Evolutionary conservation across 176 grass and related monocot genomes (phyloP), one percentile per base, ranked within the genome.

Genomic region (Triticum turgidum): DNA sequence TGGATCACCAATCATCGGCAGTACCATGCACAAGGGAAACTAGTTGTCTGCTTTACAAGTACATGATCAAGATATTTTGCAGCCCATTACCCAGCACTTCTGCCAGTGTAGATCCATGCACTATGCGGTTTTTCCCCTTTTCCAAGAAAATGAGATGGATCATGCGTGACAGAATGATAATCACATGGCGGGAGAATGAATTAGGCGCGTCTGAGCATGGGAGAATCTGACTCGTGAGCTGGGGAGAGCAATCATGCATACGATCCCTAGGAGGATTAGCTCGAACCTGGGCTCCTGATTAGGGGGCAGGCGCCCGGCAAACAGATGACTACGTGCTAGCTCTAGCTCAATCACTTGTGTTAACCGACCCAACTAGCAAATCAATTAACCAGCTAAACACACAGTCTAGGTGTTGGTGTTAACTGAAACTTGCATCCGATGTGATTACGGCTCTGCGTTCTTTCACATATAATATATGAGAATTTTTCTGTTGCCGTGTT

Each of bases 291-390:
- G 47, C 11, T 65, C 63, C 79, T 77, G 41, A 7, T 72, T 83
- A 56, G 88, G 88, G 82, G 30, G 82, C 44, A 89, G 33, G 33
- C 35, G 1, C 29, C 65, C 81, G 54, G 74, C 81, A 79, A 84
- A 54, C 7, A 64, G 15, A 21, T 47, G 39, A 1, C 11, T 63
- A 27, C 14, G 21, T 84, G 41, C 56, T 24, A 21, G 29, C 29
- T 66, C 25, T 32, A 66, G 29, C 30, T 67, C 27, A 33, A 67
- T 74, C 22, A 7, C 22, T 22, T 29, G n/a, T 8, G 22, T 9
- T 17, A 49, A 29, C 15, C 0, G 25, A 49, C 22, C n/a, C 22
- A 47, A 17, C 5, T 11, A 41, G 69, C 33, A 25, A 82, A 47
- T 24, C n/a, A 66, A 76, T 51, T 17, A 69, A 27, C 24, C 30